Percentiles rank a stretch among this genome's conserved stretches.
Conservation (phyloP, 2,329 filamentous ascomycete genomes). For the Bertia moriformis region DNA sequence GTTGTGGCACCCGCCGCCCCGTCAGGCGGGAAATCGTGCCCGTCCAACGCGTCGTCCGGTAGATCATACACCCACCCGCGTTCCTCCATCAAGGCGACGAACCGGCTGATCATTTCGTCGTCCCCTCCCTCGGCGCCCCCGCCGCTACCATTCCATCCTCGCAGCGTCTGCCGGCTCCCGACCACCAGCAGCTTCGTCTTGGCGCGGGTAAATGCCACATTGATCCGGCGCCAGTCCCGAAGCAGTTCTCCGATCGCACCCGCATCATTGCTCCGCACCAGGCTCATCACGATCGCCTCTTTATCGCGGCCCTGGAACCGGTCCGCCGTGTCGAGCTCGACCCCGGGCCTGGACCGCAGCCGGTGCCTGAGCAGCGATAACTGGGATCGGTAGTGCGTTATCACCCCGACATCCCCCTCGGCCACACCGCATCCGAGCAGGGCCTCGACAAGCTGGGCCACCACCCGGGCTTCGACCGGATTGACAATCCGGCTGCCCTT, state of each 20-base stretch:
- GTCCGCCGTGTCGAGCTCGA: conserved; percentile 95
- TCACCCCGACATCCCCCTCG: conserved; percentile 70
- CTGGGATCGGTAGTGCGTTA: conserved; percentile 92
- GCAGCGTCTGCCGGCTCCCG: conserved; percentile 67
- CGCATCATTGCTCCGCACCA: conserved; percentile 74
- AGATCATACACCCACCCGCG: conserved; percentile 71
- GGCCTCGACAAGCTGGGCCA: conserved; percentile 65
- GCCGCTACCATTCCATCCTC: conserved; percentile 33
- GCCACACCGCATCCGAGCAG: conserved; percentile 65
- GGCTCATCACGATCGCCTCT: conserved; percentile 72
- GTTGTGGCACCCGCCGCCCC: conserved; percentile 26
- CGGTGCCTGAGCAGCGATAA: conserved; percentile 66
- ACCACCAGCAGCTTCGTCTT: conserved; percentile 83
- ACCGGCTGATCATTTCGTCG: conserved; percentile 62
- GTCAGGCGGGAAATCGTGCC: conserved; percentile 52
- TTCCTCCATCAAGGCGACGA: conserved; percentile 64
- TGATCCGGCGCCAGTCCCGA: conserved; percentile 82
- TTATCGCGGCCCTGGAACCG: conserved; percentile 95
- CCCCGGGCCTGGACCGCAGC: conserved; percentile 40
- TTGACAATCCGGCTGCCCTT: conserved; percentile 83
- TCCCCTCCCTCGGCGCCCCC: conserved; percentile 48
- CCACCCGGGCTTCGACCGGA: conserved; percentile 62
- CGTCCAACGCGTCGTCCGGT: conserved; percentile 43
- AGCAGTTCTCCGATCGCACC: conserved; percentile 79
- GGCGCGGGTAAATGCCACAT: conserved; percentile 87